Evolutionary conservation across 2,329 filamentous ascomycete genomes (phyloP).

Genomic region (Dactylellina drechsleri): DNA sequence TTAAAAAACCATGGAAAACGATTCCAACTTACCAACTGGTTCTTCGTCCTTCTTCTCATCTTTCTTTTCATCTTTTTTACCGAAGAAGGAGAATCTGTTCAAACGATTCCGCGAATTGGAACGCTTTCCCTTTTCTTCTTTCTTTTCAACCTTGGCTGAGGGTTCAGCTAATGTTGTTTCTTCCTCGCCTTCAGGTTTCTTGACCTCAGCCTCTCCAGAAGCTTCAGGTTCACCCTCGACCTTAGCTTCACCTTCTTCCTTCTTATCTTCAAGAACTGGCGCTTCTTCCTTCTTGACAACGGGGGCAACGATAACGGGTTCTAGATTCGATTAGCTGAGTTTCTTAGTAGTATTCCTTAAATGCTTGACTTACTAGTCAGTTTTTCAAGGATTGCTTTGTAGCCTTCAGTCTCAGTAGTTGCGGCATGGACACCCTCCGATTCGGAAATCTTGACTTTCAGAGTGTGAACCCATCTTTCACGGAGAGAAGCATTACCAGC

Average conservation of each 20-base stretch:
- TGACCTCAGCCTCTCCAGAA: no score
- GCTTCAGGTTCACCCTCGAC: background rate
- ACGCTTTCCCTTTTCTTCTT: conserved; percentile 70
- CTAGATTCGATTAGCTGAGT: conserved; percentile 61
- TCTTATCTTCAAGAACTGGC: conserved; percentile 59
- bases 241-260: conserved; percentile 60
- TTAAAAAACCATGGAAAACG: background rate
- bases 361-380: conserved; percentile 62
- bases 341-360: conserved; percentile 1
- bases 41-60: conserved; percentile 61
- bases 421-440: conserved; percentile 81
- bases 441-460: conserved; percentile 84
- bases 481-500: conserved; percentile 78
- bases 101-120: conserved; percentile 70
- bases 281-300: conserved; percentile 62
- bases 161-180: conserved; percentile 53
- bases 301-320: conserved; percentile 62
- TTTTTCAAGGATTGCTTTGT: conserved; percentile 85
- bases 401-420: conserved; percentile 81
- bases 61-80: conserved; percentile 73
- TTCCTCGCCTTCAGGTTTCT: conserved; percentile 30
- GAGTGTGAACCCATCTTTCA: conserved; percentile 87
- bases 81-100: conserved; percentile 69
- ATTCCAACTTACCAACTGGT: conserved; percentile 52
- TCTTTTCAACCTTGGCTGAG: conserved; percentile 62